Evolutionary conservation across 257 asterid species (phyloP).

Genomic region (Salvia splendens): DNA sequence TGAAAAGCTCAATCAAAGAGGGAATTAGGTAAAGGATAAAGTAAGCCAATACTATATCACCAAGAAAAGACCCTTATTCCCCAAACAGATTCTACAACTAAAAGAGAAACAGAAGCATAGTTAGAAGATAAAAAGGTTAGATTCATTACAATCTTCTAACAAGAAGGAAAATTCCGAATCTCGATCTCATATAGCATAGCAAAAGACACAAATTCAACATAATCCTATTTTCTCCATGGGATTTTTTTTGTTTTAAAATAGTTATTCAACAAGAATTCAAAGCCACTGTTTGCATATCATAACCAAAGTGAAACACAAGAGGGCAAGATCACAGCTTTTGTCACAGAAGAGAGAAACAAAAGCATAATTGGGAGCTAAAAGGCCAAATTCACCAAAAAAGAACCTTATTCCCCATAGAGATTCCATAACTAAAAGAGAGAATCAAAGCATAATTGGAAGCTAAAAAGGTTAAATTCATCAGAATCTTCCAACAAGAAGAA

Average conservation of each 20-base stretch:
- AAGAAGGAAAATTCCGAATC: not conserved
- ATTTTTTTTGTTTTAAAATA: no score
- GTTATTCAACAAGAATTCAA: not conserved
- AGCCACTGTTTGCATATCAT: not conserved
- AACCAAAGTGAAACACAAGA: conserved; percentile 13
- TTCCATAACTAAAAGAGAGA: not conserved
- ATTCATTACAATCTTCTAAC: no score
- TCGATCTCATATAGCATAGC: not conserved
- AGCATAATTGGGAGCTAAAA: no score
- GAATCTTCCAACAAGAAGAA: not conserved
- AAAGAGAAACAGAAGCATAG: not conserved
- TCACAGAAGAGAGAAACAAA: not conserved
- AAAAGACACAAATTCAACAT: not conserved
- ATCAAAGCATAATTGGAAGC: not conserved
- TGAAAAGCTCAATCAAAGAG: not conserved
- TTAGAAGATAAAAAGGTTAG: not conserved
- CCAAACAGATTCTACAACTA: conserved; percentile 6
- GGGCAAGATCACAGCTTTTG: conserved; percentile 1
- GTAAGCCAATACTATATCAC: not conserved
- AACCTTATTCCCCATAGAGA: conserved; percentile 9
- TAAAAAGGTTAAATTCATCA: not conserved
- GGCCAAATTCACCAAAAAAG: not conserved
- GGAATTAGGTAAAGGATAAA: not conserved
- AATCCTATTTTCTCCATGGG: not conserved
- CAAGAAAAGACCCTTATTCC: not conserved